Evolutionary conservation across 108 stramenopile genomes (phyloP).

Genomic region (Ochromonas danica): DNA sequence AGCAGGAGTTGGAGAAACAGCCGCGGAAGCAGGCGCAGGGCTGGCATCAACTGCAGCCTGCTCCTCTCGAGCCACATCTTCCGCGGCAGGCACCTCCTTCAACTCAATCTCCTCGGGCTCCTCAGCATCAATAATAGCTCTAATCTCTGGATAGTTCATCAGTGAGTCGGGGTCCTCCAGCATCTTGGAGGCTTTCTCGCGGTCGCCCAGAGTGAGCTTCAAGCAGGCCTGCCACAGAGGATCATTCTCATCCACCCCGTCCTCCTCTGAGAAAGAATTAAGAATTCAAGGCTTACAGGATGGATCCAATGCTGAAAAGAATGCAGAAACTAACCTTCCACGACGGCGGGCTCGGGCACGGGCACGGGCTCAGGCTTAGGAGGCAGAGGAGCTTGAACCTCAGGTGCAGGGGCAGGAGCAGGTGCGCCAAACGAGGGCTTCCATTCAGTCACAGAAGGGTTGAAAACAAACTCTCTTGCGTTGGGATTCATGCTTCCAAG

Average conservation of each 20-base stretch:
- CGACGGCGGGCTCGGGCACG: too few relatives aligned
- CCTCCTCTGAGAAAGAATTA: too few relatives aligned
- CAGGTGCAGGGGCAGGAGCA: not conserved
- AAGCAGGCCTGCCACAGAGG: constrained; percentile 58
- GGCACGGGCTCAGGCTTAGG: too few relatives aligned
- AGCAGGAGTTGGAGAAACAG: not conserved
- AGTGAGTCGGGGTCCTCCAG: constrained; percentile 58
- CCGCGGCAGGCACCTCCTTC: constrained; percentile 21
- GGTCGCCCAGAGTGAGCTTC: constrained; percentile 48
- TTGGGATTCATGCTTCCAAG: constrained; percentile 34
- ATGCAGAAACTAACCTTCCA: too few relatives aligned
- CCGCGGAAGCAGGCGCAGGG: not conserved
- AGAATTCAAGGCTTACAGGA: too few relatives aligned
- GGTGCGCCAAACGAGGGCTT: constrained; percentile 27
- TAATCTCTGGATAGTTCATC: constrained; percentile 44
- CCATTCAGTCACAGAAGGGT: constrained; percentile 28
- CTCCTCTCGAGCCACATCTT: constrained; percentile 34
- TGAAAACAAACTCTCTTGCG: constrained; percentile 36
- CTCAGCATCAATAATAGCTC: constrained; percentile 4
- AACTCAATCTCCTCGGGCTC: too few relatives aligned
- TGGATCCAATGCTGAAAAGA: too few relatives aligned
- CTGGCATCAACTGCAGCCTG: constrained; percentile 36
- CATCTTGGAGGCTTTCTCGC: constrained; percentile 47
- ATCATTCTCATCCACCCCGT: constrained; percentile 52
- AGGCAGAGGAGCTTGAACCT: too few relatives aligned